Evolutionary conservation across 176 grass and related monocot genomes (phyloP).

Genomic region (Urochloa ruziziensis): DNA sequence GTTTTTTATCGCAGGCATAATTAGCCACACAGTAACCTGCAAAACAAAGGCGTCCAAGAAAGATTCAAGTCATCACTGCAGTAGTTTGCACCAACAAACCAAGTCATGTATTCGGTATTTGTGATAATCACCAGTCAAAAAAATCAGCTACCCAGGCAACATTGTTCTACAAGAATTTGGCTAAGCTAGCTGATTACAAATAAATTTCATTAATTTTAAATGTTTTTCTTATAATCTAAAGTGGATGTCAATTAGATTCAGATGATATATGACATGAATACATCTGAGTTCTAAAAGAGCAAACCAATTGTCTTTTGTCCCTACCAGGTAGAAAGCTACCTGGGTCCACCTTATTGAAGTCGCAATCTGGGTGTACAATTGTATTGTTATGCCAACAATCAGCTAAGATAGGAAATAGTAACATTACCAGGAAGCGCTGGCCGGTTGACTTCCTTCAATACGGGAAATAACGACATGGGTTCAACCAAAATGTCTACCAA

Average conservation of each 20-base stretch:
- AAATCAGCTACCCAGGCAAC: neutral
- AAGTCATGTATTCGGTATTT: neutral
- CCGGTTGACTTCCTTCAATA: neutral
- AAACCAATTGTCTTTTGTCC: neutral
- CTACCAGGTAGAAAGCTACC: neutral
- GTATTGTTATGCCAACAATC: neutral
- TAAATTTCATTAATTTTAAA: neutral
- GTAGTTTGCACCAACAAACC: neutral
- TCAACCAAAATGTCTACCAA: neutral
- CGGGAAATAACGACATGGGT: neutral
- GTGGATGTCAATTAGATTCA: neutral
- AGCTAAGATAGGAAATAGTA: neutral
- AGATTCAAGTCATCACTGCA: neutral
- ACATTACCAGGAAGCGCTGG: neutral
- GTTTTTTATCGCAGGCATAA: constrained; percentile 63
- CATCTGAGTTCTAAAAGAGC: neutral
- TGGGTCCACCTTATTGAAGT: neutral
- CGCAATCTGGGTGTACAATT: neutral
- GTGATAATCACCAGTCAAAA: neutral
- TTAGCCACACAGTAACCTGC: constrained; percentile 67
- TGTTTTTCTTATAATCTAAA: constrained; percentile 10
- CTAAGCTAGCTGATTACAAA: neutral
- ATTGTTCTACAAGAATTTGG: neutral
- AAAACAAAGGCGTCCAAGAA: neutral
- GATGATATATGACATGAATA: neutral